Base-by-base conservation (phyloP, 2,329 filamentous ascomycete genomes). In the Colletotrichum sansevieriae region DNA sequence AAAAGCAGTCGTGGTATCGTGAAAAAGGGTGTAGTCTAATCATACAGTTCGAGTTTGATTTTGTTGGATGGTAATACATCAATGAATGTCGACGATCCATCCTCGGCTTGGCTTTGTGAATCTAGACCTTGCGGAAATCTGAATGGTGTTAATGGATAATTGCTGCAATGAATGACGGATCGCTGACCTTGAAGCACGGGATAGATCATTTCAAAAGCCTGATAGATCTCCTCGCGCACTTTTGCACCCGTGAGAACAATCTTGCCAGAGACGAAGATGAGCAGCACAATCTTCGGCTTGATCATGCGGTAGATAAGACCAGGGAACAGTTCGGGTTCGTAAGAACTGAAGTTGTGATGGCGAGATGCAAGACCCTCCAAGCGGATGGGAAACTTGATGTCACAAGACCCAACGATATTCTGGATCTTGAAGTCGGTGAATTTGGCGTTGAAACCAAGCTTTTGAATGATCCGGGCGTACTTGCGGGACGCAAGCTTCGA, bases 231-330 rank as follows among this genome's bases (percentile, higher is more conserved):
- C 82, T 99, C 96, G 75, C 96, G 92, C 73, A 98, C 95, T 80
- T 99, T 98, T 74, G 96, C 96, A 77, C 96, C 96, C 47, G 96
- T 98, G 78, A 98, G 88, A 76, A 98, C 96, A 71, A 98, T 98
- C 88, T 98, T 98, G 78, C 95, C 96, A 77, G 92, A 96, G 76
- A 98, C 95, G 84, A 98, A 98, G 81, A 99, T 98, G 78, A 98
- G 85, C 29, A 98, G 90, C 62, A 98, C 95, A 74, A 98, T 97
- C 90, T 98, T 98, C 20, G 96, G 96, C 87, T 98, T 98, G 87
- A 98, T 98, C 96, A 99, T 99, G 80, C 96, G 94, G 84, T 99
- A 99, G 83, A 99, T 99, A 60, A 99, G 91, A 89, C 96, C 96
- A 77, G 96, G 96, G 88, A 98, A 99, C 80, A 99, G 82, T 80